These are phyloP conservation scores for Chloridella minuta DNA, from an alignment of 352 stramenopile species.

Conservation along the genomic window DNA sequence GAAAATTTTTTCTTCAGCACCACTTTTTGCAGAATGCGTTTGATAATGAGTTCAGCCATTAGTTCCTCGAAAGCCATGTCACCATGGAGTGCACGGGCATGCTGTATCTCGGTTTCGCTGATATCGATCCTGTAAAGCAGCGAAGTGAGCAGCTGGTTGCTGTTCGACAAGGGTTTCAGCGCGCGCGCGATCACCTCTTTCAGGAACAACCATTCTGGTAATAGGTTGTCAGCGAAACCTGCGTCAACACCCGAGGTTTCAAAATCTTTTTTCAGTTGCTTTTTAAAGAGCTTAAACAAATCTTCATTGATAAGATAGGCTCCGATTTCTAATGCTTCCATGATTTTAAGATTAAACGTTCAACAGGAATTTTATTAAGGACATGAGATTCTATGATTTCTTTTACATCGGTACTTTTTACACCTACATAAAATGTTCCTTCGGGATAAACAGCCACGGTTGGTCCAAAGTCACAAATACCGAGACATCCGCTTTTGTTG, in stretches of 20 bases:
- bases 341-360: background rate
- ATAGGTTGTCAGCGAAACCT: background rate
- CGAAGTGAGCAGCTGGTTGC: background rate
- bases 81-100: background rate
- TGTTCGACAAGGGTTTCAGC: background rate
- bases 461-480: background rate
- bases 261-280: background rate
- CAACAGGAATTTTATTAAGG: background rate
- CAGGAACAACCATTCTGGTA: background rate
- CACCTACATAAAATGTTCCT: background rate
- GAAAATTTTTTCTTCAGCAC: slow-evolving; percentile 1
- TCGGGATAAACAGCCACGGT: background rate
- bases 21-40: background rate
- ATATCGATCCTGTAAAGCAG: background rate
- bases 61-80: background rate
- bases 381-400: background rate
- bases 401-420: background rate
- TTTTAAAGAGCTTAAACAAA: background rate
- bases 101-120: background rate
- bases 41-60: background rate
- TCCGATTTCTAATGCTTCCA: background rate
- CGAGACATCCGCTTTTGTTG: background rate
- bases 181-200: background rate
- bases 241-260: background rate
- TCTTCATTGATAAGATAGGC: background rate